Evolutionary conservation across 352 stramenopile species (phyloP), one percentile per base, ranked within the genome.

Genomic region (Globisporangium parvum): DNA sequence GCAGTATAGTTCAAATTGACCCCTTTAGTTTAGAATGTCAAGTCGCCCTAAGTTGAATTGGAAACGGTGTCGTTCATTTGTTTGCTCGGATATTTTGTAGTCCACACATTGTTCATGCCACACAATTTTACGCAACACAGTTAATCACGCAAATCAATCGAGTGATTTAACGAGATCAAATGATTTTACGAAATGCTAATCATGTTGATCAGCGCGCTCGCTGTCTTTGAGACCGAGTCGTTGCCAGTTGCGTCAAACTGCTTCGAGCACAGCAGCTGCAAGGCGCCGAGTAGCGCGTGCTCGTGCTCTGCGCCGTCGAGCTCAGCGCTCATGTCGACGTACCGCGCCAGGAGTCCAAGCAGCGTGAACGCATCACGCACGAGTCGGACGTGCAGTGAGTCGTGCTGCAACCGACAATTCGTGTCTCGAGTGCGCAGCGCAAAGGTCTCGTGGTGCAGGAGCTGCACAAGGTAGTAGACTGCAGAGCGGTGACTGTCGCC

Each of bases 401-500:
- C 58, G 2, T 49, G 47, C 15, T 47, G 41, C 28, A 33, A 6
- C 28, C 3, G 37, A 14, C 33, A 9, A 6, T 6, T 74, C 49
- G 44, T 86, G 46, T 6, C 64, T 24, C 26, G 50, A 40, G 8
- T 56, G 60, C 23, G 51, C 62, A 42, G 42, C 44, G 26, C n/a
- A 59, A 84, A 86, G 0, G 80, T 91, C 57, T 88, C 77, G 8
- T 65, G 65, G 51, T 87, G 57, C 21, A 91, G 62, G 17, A 91
- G 59, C 46, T 87, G 75, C 2, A 67, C 55, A 28, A 91, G 47
- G 62, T 87, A 77, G 63, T 74, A 91, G 54, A 87, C 74, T 35
- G 87, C 64, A 0, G 75, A 88, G 18, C 70, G 67, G 53, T 86
- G 66, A 0, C 69, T 69, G 26, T 88, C 73, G 20, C 67, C 62